phyloP scores from a whole-genome alignment of 2,329 filamentous ascomycete genomes.

The Diaporthe amygdali region DNA sequence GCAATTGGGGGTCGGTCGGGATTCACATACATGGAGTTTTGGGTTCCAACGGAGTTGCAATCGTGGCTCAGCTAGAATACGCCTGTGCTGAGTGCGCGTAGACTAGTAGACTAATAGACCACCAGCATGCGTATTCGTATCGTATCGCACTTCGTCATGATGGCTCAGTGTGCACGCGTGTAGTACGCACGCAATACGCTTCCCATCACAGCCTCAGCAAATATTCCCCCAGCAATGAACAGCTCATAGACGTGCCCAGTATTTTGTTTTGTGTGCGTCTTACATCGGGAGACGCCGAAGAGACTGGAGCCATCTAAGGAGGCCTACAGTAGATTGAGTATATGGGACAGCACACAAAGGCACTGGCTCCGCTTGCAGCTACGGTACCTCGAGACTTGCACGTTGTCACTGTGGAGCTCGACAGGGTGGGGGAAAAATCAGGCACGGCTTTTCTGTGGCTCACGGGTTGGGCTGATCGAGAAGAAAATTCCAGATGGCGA shows the following conservation, averaged over 20 bases:
- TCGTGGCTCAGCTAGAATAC: constrained; percentile 1
- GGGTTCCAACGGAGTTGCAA: neutral
- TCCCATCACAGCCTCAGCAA: neutral
- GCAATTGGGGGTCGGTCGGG: neutral
- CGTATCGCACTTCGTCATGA: neutral
- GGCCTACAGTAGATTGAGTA: neutral
- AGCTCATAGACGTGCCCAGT: neutral
- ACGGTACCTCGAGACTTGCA: neutral
- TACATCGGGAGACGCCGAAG: constrained; percentile 2
- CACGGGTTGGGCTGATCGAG: neutral
- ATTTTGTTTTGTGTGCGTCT: neutral
- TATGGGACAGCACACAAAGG: neutral
- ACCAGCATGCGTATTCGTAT: neutral
- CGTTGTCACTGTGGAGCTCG: neutral
- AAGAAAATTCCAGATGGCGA: constrained; percentile 11
- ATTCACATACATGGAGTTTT: neutral
- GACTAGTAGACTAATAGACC: neutral
- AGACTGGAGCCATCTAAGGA: neutral
- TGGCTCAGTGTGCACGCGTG: neutral
- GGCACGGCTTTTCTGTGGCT: neutral
- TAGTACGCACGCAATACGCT: neutral
- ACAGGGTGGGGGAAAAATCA: neutral
- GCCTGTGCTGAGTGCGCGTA: neutral
- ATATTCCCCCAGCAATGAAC: neutral
- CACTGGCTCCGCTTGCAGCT: neutral